Evolutionary conservation across 1,284 basidiomycete genomes (phyloP).

Genomic region (Trichosporon asahii): DNA sequence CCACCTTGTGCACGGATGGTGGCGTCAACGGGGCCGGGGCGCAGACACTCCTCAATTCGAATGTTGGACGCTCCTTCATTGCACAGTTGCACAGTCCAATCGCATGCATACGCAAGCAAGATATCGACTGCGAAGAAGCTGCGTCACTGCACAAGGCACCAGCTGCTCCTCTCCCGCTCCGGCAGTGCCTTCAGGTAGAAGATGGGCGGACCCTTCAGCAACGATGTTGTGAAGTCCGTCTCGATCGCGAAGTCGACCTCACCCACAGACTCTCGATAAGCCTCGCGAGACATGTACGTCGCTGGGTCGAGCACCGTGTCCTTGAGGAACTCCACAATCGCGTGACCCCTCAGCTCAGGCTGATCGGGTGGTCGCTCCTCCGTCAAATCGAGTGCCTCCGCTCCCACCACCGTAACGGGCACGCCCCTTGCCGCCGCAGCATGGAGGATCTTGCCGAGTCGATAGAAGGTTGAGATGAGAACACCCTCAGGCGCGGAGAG

Average conservation of each 20-base stretch:
- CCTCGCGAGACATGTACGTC: not conserved
- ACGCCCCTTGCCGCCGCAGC: conserved; percentile 15
- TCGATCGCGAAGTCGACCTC: conserved; percentile 2
- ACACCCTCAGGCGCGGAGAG: not conserved
- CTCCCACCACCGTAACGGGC: not conserved
- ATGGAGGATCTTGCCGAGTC: conserved; percentile 26
- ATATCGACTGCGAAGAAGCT: too few relatives aligned
- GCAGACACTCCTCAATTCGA: too few relatives aligned
- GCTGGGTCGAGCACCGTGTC: not conserved
- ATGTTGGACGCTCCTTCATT: too few relatives aligned
- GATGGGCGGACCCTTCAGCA: not conserved
- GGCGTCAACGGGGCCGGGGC: too few relatives aligned
- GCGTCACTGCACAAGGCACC: not conserved
- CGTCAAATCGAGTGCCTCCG: not conserved
- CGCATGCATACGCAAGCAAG: too few relatives aligned
- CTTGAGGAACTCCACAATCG: not conserved
- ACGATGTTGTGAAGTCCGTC: not conserved
- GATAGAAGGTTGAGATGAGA: conserved; percentile 20
- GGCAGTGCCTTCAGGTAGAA: not conserved
- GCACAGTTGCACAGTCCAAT: too few relatives aligned
- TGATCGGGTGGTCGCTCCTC: not conserved
- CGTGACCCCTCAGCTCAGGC: not conserved
- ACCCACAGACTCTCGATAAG: not conserved
- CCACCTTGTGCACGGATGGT: too few relatives aligned
- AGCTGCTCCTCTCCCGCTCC: not conserved